These are phyloP conservation scores for Aspergillus funiculosus DNA, from an alignment of 495 filamentous ascomycete species.

Conservation along the genomic window DNA sequence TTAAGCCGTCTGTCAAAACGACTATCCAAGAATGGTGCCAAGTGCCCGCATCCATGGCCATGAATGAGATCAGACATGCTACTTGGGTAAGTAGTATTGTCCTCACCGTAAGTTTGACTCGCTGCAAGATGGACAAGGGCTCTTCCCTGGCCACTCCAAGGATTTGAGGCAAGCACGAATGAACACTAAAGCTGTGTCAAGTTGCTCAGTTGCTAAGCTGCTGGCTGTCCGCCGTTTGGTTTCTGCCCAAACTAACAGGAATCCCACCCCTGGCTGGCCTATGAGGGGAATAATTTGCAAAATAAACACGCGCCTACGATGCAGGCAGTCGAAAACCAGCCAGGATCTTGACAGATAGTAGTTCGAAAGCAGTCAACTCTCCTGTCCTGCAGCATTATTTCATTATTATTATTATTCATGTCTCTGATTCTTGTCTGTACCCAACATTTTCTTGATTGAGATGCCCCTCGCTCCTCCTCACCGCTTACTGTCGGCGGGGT, in stretches of 20 bases:
- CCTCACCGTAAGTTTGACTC: slow-evolving; percentile 24
- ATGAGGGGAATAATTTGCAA: slow-evolving; percentile 6
- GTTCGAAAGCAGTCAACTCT: background rate
- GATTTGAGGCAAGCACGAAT: slow-evolving; percentile 11
- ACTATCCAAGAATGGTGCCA: slow-evolving; percentile 12
- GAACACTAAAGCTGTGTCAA: slow-evolving; percentile 5
- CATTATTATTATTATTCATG: background rate
- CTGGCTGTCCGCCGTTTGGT: slow-evolving; percentile 15
- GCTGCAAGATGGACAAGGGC: slow-evolving; percentile 22
- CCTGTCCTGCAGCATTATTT: slow-evolving; percentile 6
- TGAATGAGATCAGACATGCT: slow-evolving; percentile 14
- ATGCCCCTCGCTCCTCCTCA: slow-evolving; percentile 16
- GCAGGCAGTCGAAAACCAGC: slow-evolving; percentile 10
- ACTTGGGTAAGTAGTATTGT: background rate
- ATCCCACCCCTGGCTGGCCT: slow-evolving; percentile 7
- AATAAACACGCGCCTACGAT: slow-evolving; percentile 20
- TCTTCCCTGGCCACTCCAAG: slow-evolving; percentile 2
- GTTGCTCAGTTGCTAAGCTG: too few species aligned
- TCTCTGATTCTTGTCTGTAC: slow-evolving; percentile 8
- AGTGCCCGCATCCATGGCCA: slow-evolving; percentile 8
- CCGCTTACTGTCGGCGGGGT: slow-evolving; percentile 17
- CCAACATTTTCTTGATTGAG: slow-evolving; percentile 11
- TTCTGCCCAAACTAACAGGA: slow-evolving; percentile 24
- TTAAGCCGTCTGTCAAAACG: slow-evolving; percentile 7
- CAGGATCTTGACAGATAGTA: slow-evolving; percentile 14